Percentiles rank a stretch among this genome's conserved stretches.
Evolutionary conservation across 345 rosid species (phyloP).

Genomic region (Dipteronia dyeriana): DNA sequence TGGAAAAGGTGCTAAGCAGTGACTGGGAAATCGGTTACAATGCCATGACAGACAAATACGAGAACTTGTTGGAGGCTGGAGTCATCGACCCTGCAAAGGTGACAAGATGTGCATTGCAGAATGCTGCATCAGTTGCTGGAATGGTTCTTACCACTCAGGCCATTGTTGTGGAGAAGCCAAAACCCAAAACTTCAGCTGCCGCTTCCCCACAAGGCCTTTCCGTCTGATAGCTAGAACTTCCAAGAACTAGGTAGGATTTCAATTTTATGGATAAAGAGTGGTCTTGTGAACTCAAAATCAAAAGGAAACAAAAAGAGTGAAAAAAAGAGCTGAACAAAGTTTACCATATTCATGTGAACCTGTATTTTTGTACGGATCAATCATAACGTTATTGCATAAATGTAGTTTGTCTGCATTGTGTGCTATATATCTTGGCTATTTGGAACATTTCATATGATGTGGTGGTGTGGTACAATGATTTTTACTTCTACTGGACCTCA

Average conservation of each 20-base stretch:
- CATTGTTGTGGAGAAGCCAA: slow-evolving; percentile 86
- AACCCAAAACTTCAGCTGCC: slow-evolving; percentile 58
- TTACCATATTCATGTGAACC: neutral
- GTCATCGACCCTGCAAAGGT: slow-evolving; percentile 97
- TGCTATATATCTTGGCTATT: neutral
- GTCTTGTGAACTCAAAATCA: neutral
- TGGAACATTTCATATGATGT: too few relatives aligned
- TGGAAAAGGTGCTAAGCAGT: slow-evolving; percentile 67
- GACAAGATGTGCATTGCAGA: slow-evolving; percentile 89
- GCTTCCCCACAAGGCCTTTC: slow-evolving; percentile 67
- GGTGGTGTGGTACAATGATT: neutral
- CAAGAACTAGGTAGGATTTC: slow-evolving; percentile 16
- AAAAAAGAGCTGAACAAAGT: neutral
- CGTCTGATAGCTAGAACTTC: slow-evolving; percentile 30
- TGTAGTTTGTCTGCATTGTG: neutral
- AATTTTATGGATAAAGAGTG: neutral
- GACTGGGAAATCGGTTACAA: slow-evolving; percentile 98
- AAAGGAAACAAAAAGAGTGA: neutral
- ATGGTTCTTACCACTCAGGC: slow-evolving; percentile 99
- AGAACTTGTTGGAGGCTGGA: slow-evolving; percentile 86
- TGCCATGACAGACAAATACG: slow-evolving; percentile 86
- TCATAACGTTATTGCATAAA: neutral
- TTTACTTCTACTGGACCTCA: neutral
- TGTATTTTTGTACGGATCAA: neutral
- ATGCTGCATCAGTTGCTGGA: slow-evolving; percentile 93